Conservation (phyloP, 768 basidiomycete species). For the Daedalea quercina region DNA sequence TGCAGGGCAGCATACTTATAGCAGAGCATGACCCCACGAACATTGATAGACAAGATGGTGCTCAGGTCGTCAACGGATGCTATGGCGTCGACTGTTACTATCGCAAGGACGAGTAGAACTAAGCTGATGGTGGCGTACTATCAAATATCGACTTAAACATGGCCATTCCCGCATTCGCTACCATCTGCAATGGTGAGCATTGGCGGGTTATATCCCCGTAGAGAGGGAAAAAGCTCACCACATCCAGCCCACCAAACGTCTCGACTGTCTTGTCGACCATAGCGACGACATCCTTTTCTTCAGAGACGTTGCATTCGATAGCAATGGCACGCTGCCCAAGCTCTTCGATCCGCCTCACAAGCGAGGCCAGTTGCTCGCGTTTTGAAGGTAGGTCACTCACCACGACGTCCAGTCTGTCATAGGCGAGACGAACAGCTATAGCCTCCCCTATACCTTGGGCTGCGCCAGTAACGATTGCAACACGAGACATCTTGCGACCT, state of each 20-base stretch:
- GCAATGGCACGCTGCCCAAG: slow-evolving; percentile 19
- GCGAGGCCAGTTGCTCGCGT: slow-evolving; percentile 6
- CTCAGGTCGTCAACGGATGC: slow-evolving; percentile 11
- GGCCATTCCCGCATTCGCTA: slow-evolving; percentile 21
- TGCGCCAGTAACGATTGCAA: slow-evolving; percentile 36
- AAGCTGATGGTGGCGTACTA: background rate
- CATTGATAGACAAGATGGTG: slow-evolving; percentile 24
- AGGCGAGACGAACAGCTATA: slow-evolving; percentile 22
- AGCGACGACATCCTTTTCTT: slow-evolving; percentile 33
- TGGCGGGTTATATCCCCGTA: no score
- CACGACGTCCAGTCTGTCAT: slow-evolving; percentile 19
- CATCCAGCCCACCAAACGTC: slow-evolving; percentile 37
- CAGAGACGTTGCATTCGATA: slow-evolving; percentile 32
- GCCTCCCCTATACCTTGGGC: slow-evolving; percentile 26
- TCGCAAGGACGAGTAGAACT: background rate
- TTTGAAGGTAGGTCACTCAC: slow-evolving; percentile 13
- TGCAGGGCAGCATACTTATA: slow-evolving; percentile 33
- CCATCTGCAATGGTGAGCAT: slow-evolving; percentile 13
- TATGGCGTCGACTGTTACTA: background rate
- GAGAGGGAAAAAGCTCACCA: slow-evolving; percentile 24
- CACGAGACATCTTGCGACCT: slow-evolving; percentile 7
- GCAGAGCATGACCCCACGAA: slow-evolving; percentile 27
- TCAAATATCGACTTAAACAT: slow-evolving; percentile 8
- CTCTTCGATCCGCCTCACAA: slow-evolving; percentile 12
- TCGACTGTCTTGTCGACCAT: slow-evolving; percentile 27